Evolutionary conservation across 805 yeast genomes (phyloP).

Genomic region (Wickerhamomyces subpelliculosus): DNA sequence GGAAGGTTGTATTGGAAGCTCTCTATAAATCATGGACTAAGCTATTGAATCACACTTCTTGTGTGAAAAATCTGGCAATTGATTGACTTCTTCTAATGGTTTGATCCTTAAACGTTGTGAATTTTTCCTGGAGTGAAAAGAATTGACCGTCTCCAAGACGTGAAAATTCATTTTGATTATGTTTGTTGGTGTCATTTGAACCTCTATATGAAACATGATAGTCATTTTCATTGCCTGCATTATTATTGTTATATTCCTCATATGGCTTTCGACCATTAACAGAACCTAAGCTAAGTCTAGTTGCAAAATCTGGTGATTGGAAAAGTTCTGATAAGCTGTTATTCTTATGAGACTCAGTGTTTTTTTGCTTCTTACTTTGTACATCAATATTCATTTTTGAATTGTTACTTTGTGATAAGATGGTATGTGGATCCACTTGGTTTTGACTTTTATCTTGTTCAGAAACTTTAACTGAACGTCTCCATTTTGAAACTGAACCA

Average conservation of each 20-base stretch:
- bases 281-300: slow-evolving; percentile 6
- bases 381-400: too few relatives aligned
- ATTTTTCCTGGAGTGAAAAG: neutral
- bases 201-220: neutral
- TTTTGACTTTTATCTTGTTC: neutral
- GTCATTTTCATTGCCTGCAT: neutral
- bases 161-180: neutral
- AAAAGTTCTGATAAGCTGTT: slow-evolving; percentile 4
- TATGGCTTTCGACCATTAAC: slow-evolving; percentile 1
- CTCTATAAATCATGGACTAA: too few relatives aligned
- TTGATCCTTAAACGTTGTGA: neutral
- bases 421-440: neutral
- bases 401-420: too few relatives aligned
- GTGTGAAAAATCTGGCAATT: neutral
- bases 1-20: too few relatives aligned
- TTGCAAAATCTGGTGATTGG: slow-evolving; percentile 6
- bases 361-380: neutral
- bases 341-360: neutral
- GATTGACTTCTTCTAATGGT: neutral
- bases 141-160: neutral
- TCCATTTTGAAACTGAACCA: neutral
- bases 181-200: too few relatives aligned
- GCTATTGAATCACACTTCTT: neutral
- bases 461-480: neutral
- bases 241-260: neutral